These are phyloP conservation scores for Hawksworthiomyces lignivorus DNA, from an alignment of 2,329 filamentous ascomycete species.

Conservation along the genomic window DNA sequence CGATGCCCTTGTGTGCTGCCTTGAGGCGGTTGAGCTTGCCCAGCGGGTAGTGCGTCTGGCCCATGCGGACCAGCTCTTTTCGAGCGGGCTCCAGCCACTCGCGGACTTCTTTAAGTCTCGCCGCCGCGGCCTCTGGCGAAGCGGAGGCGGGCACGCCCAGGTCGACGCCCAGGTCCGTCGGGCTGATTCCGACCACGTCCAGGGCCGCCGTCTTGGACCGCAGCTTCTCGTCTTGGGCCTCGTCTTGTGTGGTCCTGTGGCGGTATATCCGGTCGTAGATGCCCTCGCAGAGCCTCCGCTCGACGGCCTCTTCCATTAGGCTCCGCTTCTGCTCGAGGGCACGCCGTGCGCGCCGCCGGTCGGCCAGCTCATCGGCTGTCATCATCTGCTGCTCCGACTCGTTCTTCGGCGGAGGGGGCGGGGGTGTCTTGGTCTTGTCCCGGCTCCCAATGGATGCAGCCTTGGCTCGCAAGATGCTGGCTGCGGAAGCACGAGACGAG, in stretches of 20 bases:
- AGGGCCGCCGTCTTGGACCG: constrained; percentile 89
- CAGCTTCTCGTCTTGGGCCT: constrained; percentile 88
- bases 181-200: constrained; percentile 81
- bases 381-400: constrained; percentile 73
- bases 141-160: constrained; percentile 47
- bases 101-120: constrained; percentile 60
- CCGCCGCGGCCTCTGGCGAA: constrained; percentile 48
- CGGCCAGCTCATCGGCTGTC: constrained; percentile 74
- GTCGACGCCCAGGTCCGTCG: constrained; percentile 76
- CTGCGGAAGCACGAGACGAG: constrained; percentile 49
- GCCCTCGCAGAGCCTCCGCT: constrained; percentile 74
- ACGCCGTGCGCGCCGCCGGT: constrained; percentile 70
- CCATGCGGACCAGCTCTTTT: constrained; percentile 70
- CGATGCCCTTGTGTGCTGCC: constrained; percentile 84
- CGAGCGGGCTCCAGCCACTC: constrained; percentile 65
- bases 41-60: constrained; percentile 76
- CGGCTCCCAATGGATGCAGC: constrained; percentile 45
- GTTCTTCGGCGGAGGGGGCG: constrained; percentile 23
- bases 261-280: constrained; percentile 86
- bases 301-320: constrained; percentile 82
- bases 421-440: constrained; percentile 37
- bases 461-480: constrained; percentile 49
- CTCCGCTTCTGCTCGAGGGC: constrained; percentile 69
- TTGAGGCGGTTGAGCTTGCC: constrained; percentile 88
- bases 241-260: constrained; percentile 85